A percentile compares a stretch with the other conserved stretches of the same genome.
Evolutionary conservation across 2,329 filamentous ascomycete species (phyloP).

Genomic region (Samsoniella hepiali): DNA sequence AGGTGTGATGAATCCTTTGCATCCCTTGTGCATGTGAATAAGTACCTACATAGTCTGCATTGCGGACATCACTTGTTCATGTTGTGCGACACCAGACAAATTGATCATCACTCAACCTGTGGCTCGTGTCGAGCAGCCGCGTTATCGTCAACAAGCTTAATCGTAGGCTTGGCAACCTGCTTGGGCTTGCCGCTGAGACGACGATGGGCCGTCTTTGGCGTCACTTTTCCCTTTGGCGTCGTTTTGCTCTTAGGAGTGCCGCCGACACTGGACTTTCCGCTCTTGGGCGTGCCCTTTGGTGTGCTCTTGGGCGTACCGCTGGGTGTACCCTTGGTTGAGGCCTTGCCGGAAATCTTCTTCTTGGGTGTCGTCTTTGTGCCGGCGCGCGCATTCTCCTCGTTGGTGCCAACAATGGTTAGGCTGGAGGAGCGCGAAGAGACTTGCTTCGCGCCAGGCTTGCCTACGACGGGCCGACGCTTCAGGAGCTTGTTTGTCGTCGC

Average conservation of each 20-base stretch:
- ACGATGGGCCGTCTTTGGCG: conserved; percentile 18
- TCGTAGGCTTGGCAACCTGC: conserved; percentile 14
- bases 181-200: conserved; percentile 15
- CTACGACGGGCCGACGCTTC: conserved; percentile 6
- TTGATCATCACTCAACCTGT: background rate
- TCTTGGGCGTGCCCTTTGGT: conserved; percentile 20
- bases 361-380: conserved; percentile 15
- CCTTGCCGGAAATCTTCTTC: conserved; percentile 12
- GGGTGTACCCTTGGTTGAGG: conserved; percentile 21
- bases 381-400: conserved; percentile 18
- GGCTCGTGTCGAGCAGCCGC: background rate
- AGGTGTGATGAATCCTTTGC: background rate
- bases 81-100: background rate
- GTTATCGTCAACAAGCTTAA: conserved; percentile 14
- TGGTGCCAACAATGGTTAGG: conserved; percentile 22
- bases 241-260: conserved; percentile 12
- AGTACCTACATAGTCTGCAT: background rate
- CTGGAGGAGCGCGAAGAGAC: conserved; percentile 23
- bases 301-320: conserved; percentile 21
- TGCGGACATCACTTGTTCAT: background rate
- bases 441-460: conserved; percentile 6
- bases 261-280: background rate
- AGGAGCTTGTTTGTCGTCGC: conserved; percentile 24
- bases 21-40: background rate
- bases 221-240: conserved; percentile 17